These are phyloP conservation scores for Oropetium thomaeum DNA, from an alignment of 176 grass and related monocot genomes.

Conservation along the genomic window DNA sequence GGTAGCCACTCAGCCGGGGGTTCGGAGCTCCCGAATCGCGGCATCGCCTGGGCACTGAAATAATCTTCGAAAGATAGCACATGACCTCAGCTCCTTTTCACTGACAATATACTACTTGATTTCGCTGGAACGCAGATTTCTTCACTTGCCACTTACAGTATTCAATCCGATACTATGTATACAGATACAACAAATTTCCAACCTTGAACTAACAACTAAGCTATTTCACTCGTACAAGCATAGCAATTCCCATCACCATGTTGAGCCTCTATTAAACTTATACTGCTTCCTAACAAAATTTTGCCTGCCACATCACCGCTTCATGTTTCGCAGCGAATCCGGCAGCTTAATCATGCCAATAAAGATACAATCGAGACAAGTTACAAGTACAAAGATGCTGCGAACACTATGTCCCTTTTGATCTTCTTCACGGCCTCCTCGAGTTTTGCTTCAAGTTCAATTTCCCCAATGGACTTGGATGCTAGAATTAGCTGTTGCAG, in stretches of 20 bases:
- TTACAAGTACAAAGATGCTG: slow-evolving; percentile 66
- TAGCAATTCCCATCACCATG: neutral
- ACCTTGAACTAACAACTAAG: neutral
- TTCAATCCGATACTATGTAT: neutral
- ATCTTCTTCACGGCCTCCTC: slow-evolving; percentile 74
- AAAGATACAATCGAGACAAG: neutral
- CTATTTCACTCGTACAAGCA: neutral
- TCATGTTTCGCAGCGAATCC: neutral
- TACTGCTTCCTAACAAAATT: slow-evolving; percentile 38
- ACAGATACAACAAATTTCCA: neutral
- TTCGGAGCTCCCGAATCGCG: no score
- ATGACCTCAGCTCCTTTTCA: neutral
- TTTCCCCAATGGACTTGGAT: slow-evolving; percentile 76
- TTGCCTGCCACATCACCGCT: neutral
- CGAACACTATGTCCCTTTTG: slow-evolving; percentile 72
- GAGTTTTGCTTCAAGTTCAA: slow-evolving; percentile 74
- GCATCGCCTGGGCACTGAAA: no score
- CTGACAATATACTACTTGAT: neutral
- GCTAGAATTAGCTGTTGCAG: slow-evolving; percentile 90
- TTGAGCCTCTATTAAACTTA: neutral
- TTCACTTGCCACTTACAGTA: neutral
- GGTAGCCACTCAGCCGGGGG: no score
- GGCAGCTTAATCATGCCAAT: neutral
- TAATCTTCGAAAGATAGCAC: neutral
- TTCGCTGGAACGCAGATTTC: neutral